These are phyloP conservation scores for Diplosphaera chodatii DNA, from an alignment of 139 green algal species.

Conservation along the genomic window DNA sequence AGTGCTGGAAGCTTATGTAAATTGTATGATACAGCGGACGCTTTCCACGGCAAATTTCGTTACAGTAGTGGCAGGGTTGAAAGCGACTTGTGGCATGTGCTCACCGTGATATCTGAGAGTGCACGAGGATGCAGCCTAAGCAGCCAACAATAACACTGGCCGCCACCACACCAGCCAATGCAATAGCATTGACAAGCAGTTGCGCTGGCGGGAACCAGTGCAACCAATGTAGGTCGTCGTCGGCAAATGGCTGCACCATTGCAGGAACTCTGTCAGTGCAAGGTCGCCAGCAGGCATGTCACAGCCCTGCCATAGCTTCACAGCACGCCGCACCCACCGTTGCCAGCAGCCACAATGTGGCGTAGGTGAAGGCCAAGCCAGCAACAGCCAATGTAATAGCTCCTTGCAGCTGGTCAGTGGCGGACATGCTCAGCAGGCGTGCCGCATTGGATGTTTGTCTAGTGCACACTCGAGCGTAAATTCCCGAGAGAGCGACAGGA, in stretches of 20 bases:
- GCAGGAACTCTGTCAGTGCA: not conserved
- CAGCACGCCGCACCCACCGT: slow-evolving; percentile 19
- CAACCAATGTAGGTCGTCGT: slow-evolving; percentile 34
- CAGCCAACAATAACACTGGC: slow-evolving; percentile 4
- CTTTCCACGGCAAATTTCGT: too few species aligned
- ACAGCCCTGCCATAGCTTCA: not conserved
- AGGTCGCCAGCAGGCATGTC: not conserved
- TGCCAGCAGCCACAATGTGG: slow-evolving; percentile 44
- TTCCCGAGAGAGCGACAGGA: too few species aligned
- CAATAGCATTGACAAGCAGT: not conserved
- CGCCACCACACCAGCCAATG: not conserved
- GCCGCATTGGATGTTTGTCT: too few species aligned
- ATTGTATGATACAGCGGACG: too few species aligned
- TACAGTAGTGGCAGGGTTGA: too few species aligned
- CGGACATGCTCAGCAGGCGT: not conserved
- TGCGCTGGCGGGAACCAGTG: slow-evolving; percentile 27
- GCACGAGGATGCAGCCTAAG: slow-evolving; percentile 24
- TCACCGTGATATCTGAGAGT: slow-evolving; percentile 10
- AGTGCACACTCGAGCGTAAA: too few species aligned
- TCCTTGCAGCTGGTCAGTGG: not conserved
- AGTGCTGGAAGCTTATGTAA: too few species aligned
- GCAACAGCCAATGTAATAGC: not conserved
- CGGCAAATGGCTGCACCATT: slow-evolving; percentile 64
- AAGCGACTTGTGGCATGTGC: too few species aligned
- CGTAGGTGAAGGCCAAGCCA: slow-evolving; percentile 30